Evolutionary conservation across 257 asterid species (phyloP), one percentile per base, ranked within the genome.

Genomic region (Coffea eugenioides): DNA sequence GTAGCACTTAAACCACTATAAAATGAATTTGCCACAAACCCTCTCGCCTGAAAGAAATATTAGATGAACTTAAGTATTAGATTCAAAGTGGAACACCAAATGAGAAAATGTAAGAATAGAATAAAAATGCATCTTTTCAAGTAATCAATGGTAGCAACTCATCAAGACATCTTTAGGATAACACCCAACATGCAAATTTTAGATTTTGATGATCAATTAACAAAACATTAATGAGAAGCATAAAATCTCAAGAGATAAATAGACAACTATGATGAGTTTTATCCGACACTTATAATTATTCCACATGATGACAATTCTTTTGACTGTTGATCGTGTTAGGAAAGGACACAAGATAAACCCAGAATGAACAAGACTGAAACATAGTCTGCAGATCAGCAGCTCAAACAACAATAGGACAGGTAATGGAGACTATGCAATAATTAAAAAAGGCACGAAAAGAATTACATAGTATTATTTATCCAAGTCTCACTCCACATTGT

Each of bases 11-110:
- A 83, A 77, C 99, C 99, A 70, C 94, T 89, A 73, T 92, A 95
- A 87, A 95, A 95, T 75, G 99, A 95, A 88, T 94, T 94, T 82
- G 94, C 96, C 77, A 93, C 99, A 52, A 95, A 95, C 21, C 99
- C 99, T 80, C 93, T 95, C 59, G 99, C 99, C 99, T 95, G 93
- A 85, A 86, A 16, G 61, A 64, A 76, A 51, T 59, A 69, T 71
- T 80, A 15, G 15, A 85, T 11, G 56, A 68, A 74, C 64, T 16
- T 59, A 4, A 45, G 77, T 27, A 56, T 66, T 20, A 11, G 9
- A 39, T 39, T 69, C 46, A 27, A 2, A 43, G 14, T 48, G 45
- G 21, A 71, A 71, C 20, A 23, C 5, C 9, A 57, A 57, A 1
- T 62, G 34, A 45, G 25, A 8, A 45, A 16, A 45, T 7, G 57